These are phyloP conservation scores for Picocystis sp. DNA, from an alignment of 163 green algal species.

Conservation along the genomic window DNA sequence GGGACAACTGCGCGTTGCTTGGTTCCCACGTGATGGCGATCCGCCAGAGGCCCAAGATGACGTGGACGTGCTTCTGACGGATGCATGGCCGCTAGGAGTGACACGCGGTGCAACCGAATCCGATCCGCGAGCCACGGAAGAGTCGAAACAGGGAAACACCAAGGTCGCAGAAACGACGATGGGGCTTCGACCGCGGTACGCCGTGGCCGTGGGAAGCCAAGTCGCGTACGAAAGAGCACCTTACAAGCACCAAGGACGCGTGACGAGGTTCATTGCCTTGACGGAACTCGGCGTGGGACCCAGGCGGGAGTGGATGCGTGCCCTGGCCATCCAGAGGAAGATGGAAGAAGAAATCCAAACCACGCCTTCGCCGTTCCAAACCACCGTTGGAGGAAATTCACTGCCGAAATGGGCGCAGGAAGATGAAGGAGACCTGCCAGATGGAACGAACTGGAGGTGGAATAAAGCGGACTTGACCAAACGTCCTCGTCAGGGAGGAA, in stretches of 20 bases:
- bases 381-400: neutral
- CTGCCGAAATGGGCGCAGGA: neutral
- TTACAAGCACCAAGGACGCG: neutral
- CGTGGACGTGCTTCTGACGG: too few species aligned
- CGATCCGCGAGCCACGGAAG: too few species aligned
- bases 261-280: slow-evolving; percentile 9
- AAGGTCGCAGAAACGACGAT: too few species aligned
- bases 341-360: neutral
- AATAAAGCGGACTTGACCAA: neutral
- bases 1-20: too few species aligned
- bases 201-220: too few species aligned
- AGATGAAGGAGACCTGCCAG: neutral
- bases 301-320: slow-evolving; percentile 9
- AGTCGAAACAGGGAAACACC: too few species aligned
- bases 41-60: too few species aligned
- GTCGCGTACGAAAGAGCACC: too few species aligned
- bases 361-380: neutral
- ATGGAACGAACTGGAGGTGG: neutral
- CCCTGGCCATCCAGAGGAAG: slow-evolving; percentile 4
- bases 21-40: too few species aligned
- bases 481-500: neutral
- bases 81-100: too few species aligned
- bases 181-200: too few species aligned
- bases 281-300: neutral
- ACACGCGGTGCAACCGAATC: too few species aligned